phyloP scores from a whole-genome alignment of 768 basidiomycete species.

The Russula foetens region DNA sequence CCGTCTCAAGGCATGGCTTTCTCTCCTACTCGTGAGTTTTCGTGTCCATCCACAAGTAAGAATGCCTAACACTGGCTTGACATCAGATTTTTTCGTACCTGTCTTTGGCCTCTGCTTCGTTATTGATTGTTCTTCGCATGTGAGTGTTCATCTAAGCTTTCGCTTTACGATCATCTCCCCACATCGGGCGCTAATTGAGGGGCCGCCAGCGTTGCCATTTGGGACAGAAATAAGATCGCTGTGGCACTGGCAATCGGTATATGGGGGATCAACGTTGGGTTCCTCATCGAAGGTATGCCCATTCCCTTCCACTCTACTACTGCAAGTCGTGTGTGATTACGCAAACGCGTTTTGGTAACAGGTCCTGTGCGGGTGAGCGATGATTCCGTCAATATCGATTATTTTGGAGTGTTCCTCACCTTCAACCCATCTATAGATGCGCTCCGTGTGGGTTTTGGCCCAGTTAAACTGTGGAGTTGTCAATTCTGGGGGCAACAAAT shows the following conservation, averaged over 20 bases:
- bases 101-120: not conserved
- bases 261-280: not conserved
- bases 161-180: not conserved
- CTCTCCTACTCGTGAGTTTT: not conserved
- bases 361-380: not conserved
- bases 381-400: not conserved
- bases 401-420: not conserved
- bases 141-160: not conserved
- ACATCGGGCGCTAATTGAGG: not conserved
- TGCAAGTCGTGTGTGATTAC: not conserved
- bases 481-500: not conserved
- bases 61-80: not conserved
- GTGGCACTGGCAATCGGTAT: not conserved
- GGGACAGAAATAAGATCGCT: not conserved
- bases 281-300: not conserved
- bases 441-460: not conserved
- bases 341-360: not conserved
- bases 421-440: not conserved
- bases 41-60: not conserved
- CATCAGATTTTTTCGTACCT: not conserved
- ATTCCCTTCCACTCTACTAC: not conserved
- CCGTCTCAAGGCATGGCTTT: not conserved
- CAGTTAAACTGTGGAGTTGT: not conserved
- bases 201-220: not conserved
- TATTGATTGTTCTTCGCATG: not conserved